A percentile compares a stretch with the other conserved stretches of the same genome.
These are phyloP conservation scores for Coniella vitis DNA, from an alignment of 2,329 filamentous ascomycete species.

Conservation along the genomic window DNA sequence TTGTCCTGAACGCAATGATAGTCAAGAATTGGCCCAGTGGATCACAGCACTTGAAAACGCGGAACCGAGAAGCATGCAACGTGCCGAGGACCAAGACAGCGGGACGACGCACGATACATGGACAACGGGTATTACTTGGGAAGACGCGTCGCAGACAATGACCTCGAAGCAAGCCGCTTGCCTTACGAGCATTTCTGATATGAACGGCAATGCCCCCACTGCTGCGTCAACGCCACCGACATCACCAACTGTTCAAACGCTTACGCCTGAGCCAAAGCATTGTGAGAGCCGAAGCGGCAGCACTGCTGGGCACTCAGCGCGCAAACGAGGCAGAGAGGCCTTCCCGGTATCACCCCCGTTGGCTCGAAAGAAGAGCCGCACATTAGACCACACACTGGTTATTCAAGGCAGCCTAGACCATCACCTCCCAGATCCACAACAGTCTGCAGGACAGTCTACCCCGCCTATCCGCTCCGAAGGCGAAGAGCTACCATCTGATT, in stretches of 20 bases:
- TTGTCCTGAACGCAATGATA: constrained; percentile 43
- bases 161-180: not conserved
- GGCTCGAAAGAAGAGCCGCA: not conserved
- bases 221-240: constrained; percentile 6
- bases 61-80: constrained; percentile 34
- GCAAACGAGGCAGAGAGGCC: constrained; percentile 6
- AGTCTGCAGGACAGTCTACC: constrained; percentile 13
- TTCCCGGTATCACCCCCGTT: not conserved
- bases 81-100: constrained; percentile 35
- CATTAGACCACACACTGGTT: not conserved
- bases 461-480: not conserved
- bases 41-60: constrained; percentile 51
- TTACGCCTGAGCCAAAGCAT: not conserved
- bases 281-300: not conserved
- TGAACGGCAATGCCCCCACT: not conserved
- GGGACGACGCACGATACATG: constrained; percentile 35
- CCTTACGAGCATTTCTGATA: not conserved
- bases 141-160: not conserved
- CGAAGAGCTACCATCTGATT: not conserved
- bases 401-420: not conserved
- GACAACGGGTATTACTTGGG: constrained; percentile 14
- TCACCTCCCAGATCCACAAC: not conserved
- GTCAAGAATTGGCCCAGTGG: constrained; percentile 56
- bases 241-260: constrained; percentile 2
- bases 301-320: not conserved